Percentiles rank a stretch among this genome's conserved stretches.
Conservation (phyloP, 169 alveolate species). For the Eimeria acervulina region DNA sequence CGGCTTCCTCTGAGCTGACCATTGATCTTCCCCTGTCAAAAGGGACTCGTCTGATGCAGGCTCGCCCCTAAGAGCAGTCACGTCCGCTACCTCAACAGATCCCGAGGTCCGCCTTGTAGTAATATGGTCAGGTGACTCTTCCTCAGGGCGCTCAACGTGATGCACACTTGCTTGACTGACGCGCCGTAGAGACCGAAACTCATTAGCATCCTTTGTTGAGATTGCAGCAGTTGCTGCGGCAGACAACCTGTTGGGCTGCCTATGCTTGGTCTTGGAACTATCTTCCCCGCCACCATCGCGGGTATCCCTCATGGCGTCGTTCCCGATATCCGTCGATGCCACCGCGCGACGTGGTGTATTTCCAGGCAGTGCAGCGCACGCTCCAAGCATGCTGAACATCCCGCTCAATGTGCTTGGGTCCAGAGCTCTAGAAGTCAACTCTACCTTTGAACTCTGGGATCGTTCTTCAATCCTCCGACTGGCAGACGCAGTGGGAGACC, state of each 20-base stretch:
- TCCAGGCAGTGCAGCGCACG: slow-evolving; percentile 74
- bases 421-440: not conserved
- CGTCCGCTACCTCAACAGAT: not conserved
- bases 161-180: slow-evolving; percentile 48
- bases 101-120: not conserved
- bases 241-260: slow-evolving; percentile 13
- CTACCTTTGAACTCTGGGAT: not conserved
- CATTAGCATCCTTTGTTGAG: slow-evolving; percentile 44
- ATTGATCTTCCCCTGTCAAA: not conserved
- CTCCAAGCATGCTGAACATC: slow-evolving; percentile 73
- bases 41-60: not conserved
- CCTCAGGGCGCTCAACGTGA: slow-evolving; percentile 15
- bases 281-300: not conserved
- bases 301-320: not conserved
- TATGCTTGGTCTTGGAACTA: slow-evolving; percentile 1
- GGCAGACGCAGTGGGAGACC: not conserved
- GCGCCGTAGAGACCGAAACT: slow-evolving; percentile 26
- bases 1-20: not conserved
- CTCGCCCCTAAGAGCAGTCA: not conserved
- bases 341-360: not conserved
- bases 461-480: slow-evolving; percentile 7
- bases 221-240: slow-evolving; percentile 71
- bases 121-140: not conserved
- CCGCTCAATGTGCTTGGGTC: slow-evolving; percentile 50
- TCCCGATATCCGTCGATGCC: not conserved